Evolutionary conservation across 129 eudicot genomes (phyloP).

Genomic region (Apium graveolens): DNA sequence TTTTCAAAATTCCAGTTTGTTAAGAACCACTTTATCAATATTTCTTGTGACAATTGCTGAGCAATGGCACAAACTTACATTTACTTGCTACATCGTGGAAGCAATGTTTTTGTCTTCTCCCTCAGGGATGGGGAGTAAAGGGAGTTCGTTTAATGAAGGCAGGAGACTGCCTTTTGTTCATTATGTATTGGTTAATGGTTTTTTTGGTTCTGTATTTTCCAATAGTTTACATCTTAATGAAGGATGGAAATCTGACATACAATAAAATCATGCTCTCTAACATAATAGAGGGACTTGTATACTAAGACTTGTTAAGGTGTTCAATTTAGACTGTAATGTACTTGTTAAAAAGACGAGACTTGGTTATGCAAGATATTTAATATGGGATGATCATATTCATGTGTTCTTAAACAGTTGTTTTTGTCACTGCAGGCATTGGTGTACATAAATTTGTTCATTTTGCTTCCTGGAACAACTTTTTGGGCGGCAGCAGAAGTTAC

Average conservation of each 20-base stretch:
- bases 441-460: conserved; percentile 22
- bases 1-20: neutral
- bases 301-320: too few species aligned
- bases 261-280: neutral
- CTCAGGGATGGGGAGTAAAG: neutral
- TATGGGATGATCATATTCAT: neutral
- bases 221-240: neutral
- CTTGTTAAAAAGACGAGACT: neutral
- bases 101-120: neutral
- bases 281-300: too few species aligned
- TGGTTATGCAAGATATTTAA: neutral
- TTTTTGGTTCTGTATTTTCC: neutral
- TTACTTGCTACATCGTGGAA: neutral
- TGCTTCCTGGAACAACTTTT: conserved; percentile 15
- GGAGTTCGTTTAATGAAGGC: neutral
- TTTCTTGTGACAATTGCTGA: neutral
- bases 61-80: neutral
- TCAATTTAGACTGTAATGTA: too few species aligned
- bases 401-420: neutral
- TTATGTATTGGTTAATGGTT: neutral
- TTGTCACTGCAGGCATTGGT: conserved; percentile 15
- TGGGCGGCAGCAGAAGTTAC: conserved; percentile 8
- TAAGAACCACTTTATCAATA: neutral
- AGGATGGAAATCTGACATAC: neutral
- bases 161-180: neutral